A percentile compares a stretch with the other conserved stretches of the same genome.
These are phyloP conservation scores for Crithidia bombi DNA, from an alignment of 208 protist genomes.

Conservation along the genomic window DNA sequence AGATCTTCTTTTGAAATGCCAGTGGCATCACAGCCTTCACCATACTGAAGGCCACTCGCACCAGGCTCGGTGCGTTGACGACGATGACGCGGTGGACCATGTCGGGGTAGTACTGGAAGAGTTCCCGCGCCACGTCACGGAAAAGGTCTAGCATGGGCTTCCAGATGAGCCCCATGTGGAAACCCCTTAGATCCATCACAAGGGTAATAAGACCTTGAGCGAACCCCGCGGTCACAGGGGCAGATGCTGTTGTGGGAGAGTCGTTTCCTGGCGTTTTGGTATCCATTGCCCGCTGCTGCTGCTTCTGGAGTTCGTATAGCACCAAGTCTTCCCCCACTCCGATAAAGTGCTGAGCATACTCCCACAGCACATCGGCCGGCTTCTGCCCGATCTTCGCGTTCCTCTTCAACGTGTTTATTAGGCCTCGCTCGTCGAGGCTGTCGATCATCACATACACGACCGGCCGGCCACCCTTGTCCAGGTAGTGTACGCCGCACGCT, in stretches of 20 bases:
- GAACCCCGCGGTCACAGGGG: not conserved
- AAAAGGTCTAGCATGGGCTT: constrained; percentile 40
- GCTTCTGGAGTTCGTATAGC: constrained; percentile 38
- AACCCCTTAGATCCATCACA: constrained; percentile 49
- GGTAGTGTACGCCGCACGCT: constrained; percentile 62
- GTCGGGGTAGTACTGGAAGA: constrained; percentile 60
- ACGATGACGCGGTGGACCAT: constrained; percentile 53
- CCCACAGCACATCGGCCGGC: constrained; percentile 41
- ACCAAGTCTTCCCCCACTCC: constrained; percentile 47
- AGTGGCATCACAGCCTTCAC: constrained; percentile 26
- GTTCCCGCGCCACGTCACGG: constrained; percentile 30
- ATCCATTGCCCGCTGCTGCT: constrained; percentile 5
- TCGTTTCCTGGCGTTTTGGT: not conserved
- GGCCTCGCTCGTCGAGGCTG: constrained; percentile 22
- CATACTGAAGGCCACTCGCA: constrained; percentile 34
- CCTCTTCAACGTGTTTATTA: constrained; percentile 39
- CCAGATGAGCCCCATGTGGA: constrained; percentile 34
- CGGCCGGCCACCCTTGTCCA: constrained; percentile 63
- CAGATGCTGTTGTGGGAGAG: not conserved
- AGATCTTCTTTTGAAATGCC: constrained; percentile 47
- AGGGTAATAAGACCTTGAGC: constrained; percentile 30
- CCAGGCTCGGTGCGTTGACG: constrained; percentile 47
- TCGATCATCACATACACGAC: constrained; percentile 58
- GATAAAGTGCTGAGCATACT: constrained; percentile 48
- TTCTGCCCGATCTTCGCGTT: constrained; percentile 39